Evolutionary conservation across 73 alveolate genomes (phyloP), one percentile per base, ranked within the genome.

Genomic region (Blepharisma japonicum): DNA sequence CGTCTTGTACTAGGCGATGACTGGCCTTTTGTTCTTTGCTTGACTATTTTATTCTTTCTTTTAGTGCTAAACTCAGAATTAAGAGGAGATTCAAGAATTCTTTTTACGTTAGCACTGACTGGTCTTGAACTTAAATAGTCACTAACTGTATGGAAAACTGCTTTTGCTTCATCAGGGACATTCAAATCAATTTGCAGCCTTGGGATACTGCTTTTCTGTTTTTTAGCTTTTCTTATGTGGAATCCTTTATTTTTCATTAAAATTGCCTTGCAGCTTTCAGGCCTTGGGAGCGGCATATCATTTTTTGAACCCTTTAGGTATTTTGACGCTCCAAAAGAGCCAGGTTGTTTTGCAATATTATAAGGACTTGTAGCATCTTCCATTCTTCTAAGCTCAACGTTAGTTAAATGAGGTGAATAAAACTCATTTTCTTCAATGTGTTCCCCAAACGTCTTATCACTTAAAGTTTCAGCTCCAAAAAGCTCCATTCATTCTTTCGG

Each of bases 401-500:
- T 14, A 0, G 74, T 61, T 48, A 61, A 14, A 8, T 61, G 74
- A 0, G 74, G 74, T 0, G 47, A 61, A 39, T 61, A 61, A 61
- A 61, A 61, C 74, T 61, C 23, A 14, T 61, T 39, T 25, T 61
- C 74, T 14, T 61, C 74, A 61, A 61, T 61, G 2, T 61, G 74
- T 2, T n/a, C 47, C 39, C 74, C 74, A 25, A 61, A 61, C 0
- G 74, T 39, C 47, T n/a, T 61, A 8, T 61, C 74, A 61, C 23
- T 39, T 18, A 25, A 39, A 25, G 39, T 5, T 61, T 61, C 74
- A 18, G 14, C 39, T n/a, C 74, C 74, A 20, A 70, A 70, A 14
- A 70, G 80, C 27, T 70, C 80, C 70, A 70, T 25, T 54, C 80
- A 70, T 45, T 45, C 80, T n/a, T 11, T 18, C 0, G 80, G 80